Conservation (phyloP, 1,284 basidiomycete genomes). For the Sparassis latifolia region DNA sequence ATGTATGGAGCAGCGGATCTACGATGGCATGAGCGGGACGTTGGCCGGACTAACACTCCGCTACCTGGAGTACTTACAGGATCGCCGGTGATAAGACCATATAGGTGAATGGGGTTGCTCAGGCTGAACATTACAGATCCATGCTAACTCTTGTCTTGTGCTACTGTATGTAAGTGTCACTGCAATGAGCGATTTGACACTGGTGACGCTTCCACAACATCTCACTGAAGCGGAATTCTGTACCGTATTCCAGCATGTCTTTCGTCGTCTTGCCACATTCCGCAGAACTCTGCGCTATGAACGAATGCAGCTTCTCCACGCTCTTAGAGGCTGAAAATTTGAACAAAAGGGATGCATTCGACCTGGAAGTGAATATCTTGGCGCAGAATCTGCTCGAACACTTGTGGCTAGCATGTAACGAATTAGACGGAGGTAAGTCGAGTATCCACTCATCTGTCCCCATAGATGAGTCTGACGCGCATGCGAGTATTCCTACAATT, state of each 20-base stretch:
- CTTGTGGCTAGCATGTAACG: constrained; percentile 42
- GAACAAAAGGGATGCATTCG: constrained; percentile 26
- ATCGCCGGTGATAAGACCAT: too few species aligned
- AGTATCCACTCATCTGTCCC: constrained; percentile 35
- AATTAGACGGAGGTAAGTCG: constrained; percentile 35
- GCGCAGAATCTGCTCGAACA: constrained; percentile 37
- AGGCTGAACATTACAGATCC: too few species aligned
- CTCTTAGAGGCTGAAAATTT: constrained; percentile 15
- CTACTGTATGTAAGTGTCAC: too few species aligned
- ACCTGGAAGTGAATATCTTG: constrained; percentile 38
- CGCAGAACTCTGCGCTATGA: constrained; percentile 33
- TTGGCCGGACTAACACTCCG: too few species aligned
- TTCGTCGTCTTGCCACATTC: constrained; percentile 38
- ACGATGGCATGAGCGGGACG: too few species aligned
- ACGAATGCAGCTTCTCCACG: constrained; percentile 29
- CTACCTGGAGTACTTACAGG: too few species aligned
- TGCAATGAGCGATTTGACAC: constrained; percentile 26
- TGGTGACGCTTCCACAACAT: constrained; percentile 35
- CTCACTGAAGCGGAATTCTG: constrained; percentile 30
- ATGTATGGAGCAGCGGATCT: too few species aligned
- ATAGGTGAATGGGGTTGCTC: too few species aligned
- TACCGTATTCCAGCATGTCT: constrained; percentile 39
- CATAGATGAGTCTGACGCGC: constrained; percentile 46
- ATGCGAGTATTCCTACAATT: constrained; percentile 42
- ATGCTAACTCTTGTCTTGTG: too few species aligned